phyloP scores from a whole-genome alignment of 1,284 basidiomycete species.

The Cutaneotrichosporon cutaneum region DNA sequence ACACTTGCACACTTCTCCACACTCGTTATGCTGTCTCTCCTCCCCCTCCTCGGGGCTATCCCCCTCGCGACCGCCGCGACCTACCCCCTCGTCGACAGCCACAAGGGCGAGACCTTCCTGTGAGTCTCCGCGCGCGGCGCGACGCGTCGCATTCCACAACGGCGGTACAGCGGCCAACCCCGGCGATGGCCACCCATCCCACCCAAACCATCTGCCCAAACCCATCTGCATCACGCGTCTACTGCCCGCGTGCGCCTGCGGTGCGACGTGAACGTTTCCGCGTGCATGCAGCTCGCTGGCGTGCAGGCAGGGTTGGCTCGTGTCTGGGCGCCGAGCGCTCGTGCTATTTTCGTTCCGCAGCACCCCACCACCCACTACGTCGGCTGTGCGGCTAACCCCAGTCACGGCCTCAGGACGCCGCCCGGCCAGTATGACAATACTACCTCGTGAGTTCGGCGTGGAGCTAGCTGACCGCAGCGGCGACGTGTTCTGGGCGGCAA shows the following conservation, averaged over 20 bases:
- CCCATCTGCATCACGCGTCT: too few relatives aligned
- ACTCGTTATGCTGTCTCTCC: slow-evolving; percentile 13
- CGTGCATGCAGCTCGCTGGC: too few relatives aligned
- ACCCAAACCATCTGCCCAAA: background rate
- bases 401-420: slow-evolving; percentile 34
- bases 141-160: background rate
- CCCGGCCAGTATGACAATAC: slow-evolving; percentile 44
- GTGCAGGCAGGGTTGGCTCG: too few relatives aligned
- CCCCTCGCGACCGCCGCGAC: slow-evolving; percentile 10
- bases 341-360: background rate
- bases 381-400: slow-evolving; percentile 13
- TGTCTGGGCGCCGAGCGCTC: too few relatives aligned
- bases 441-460: slow-evolving; percentile 37
- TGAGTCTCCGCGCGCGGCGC: slow-evolving; percentile 7
- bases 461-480: slow-evolving; percentile 55
- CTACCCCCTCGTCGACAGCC: slow-evolving; percentile 27
- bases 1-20: background rate
- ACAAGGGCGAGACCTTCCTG: slow-evolving; percentile 24
- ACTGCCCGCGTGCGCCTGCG: too few relatives aligned
- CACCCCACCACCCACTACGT: background rate
- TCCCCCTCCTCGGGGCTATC: slow-evolving; percentile 13
- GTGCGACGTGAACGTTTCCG: too few relatives aligned
- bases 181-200: background rate
- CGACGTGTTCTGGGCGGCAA: slow-evolving; percentile 56
- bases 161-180: background rate